A percentile compares a stretch with the other conserved stretches of the same genome.
Evolutionary conservation across 306 rosid genomes (phyloP).

Genomic region (Prunus armeniaca): DNA sequence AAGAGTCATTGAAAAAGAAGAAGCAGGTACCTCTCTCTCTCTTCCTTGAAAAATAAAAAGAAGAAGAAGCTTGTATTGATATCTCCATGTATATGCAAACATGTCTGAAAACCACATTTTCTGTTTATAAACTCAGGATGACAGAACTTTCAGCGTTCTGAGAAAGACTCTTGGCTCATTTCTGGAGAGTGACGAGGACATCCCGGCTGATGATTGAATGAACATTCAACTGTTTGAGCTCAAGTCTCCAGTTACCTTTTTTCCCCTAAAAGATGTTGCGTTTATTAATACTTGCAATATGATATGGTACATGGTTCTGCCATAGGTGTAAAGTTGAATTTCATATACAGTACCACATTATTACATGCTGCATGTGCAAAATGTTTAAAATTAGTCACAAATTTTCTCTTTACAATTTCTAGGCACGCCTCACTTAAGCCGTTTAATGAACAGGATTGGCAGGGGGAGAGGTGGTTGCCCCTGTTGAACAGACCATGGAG

Average conservation of each 20-base stretch:
- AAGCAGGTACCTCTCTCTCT: conserved; percentile 49
- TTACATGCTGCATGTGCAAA: neutral
- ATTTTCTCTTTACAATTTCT: neutral
- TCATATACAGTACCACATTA: neutral
- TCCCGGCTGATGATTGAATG: conserved; percentile 74
- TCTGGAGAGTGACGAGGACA: conserved; percentile 74
- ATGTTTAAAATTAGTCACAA: neutral
- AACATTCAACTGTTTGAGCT: no score
- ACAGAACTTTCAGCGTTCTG: conserved; percentile 79
- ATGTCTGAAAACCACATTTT: conserved; percentile 10
- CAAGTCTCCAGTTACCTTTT: neutral
- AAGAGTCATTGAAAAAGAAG: conserved; percentile 83
- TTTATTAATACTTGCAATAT: neutral
- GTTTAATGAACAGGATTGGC: conserved; percentile 34
- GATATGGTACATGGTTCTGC: neutral
- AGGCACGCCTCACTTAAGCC: neutral
- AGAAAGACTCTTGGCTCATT: conserved; percentile 87
- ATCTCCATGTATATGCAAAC: neutral
- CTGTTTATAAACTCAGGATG: conserved; percentile 49
- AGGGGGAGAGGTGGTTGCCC: conserved; percentile 41
- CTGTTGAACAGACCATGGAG: conserved; percentile 85
- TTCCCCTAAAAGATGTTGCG: neutral
- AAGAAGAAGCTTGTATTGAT: no score
- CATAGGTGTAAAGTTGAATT: neutral
- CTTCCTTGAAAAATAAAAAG: neutral